phyloP scores from a whole-genome alignment of 176 grass and related monocot genomes.

The Cenchrus americanus region DNA sequence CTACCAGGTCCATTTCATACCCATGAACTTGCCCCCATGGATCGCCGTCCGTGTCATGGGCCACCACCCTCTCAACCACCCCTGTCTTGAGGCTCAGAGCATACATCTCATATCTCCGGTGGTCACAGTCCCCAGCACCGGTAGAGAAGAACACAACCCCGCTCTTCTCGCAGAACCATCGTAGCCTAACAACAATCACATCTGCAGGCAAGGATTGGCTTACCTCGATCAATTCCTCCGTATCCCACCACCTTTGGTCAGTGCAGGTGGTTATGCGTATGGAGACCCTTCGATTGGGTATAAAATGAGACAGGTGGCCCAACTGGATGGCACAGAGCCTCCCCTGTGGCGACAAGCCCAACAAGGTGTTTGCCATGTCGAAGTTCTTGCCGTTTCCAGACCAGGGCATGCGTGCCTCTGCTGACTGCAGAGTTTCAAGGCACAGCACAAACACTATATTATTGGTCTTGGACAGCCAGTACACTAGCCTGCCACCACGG shows the following conservation, averaged over 20 bases:
- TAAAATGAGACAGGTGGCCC: no score
- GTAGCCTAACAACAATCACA: neutral
- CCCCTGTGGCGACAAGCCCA: neutral
- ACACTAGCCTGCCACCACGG: neutral
- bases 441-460: neutral
- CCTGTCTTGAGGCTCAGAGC: neutral
- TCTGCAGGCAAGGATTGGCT: neutral
- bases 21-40: neutral
- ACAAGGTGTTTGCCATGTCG: neutral
- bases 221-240: neutral
- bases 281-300: neutral
- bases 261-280: neutral
- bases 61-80: neutral
- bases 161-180: slow-evolving; percentile 10
- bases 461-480: neutral
- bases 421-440: neutral
- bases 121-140: no score
- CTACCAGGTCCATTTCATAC: neutral
- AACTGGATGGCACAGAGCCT: neutral
- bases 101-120: neutral
- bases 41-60: neutral
- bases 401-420: neutral
- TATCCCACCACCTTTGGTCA: neutral
- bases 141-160: neutral
- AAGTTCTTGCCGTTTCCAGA: neutral